Base-by-base conservation (phyloP, 495 filamentous ascomycete species). In the Halenospora varia region DNA sequence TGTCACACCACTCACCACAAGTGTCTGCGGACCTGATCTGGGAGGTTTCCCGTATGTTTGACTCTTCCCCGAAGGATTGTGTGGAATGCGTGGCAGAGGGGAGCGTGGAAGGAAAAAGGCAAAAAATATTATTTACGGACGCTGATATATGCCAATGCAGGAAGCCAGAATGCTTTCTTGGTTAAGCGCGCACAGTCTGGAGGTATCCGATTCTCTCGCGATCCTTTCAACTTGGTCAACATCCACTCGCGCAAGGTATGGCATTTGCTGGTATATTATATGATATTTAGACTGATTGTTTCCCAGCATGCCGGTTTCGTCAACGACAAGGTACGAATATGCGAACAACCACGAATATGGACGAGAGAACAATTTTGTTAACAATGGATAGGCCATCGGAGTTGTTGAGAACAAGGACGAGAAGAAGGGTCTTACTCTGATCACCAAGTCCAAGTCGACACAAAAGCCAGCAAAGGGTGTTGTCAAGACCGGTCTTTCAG, bases 171-270 rank as follows among this genome's bases (percentile, higher is more conserved):
- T 75, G 70, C 89, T 70, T 94, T 79, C 81, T 84, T 97, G 72
- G 89, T 93, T 65, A 95, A 96, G 85, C 85, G 91, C 73, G 90
- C 84, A 72, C 68, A 72, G 57, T 79, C 77, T 61, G 89, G 88
- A 65, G 86, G 88, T 67, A 77, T 86, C 63, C 88, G 86, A 75
- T 92, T 98, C 82, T 97, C 94, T 60, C 88, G 87, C 49, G 95
- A 98, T 70, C 88, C 90, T 62, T 75, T 96, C 62, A 98, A 97
- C 79, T 72, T 97, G 67, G 77, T 76, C 67, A 97, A 97, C 85
- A 78, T 88, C 73, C 87, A 96, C 75, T 85, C 82, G 50, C 89
- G 89, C 80, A 98, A 96, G 88, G 91, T 94, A 79, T 61, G 75
- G 48, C 22, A 51, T n/a, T n/a, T n/a, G n/a, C n/a, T n/a, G n/a